Evolutionary conservation across 306 rosid species (phyloP).

Genomic region (Elaeagnus macrophylla): DNA sequence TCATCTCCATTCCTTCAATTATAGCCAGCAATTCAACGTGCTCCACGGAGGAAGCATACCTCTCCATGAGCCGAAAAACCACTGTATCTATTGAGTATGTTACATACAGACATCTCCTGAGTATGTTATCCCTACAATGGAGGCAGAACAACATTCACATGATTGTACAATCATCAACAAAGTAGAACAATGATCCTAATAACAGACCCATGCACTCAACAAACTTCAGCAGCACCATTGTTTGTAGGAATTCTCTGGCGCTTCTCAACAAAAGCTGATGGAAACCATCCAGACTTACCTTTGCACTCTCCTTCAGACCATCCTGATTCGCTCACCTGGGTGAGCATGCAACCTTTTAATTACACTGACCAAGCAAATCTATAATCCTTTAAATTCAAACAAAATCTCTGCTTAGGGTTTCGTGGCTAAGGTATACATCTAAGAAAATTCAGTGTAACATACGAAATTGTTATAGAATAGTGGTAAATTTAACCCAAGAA

Average conservation of each 20-base stretch:
- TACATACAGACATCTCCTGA: too few species aligned
- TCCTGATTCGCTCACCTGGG: constrained; percentile 67
- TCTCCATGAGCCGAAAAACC: too few species aligned
- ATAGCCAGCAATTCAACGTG: too few species aligned
- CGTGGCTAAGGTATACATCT: too few species aligned
- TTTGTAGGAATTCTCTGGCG: constrained; percentile 67
- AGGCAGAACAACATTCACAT: too few species aligned
- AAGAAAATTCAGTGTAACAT: too few species aligned
- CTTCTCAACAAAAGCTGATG: constrained; percentile 72
- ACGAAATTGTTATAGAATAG: too few species aligned
- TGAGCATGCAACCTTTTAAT: constrained; percentile 7
- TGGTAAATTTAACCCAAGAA: too few species aligned
- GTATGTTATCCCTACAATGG: too few species aligned
- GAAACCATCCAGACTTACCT: constrained; percentile 92
- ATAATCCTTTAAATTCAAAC: background rate
- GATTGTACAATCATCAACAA: background rate
- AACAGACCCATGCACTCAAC: constrained; percentile 21
- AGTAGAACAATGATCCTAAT: constrained; percentile 10
- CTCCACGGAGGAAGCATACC: too few species aligned
- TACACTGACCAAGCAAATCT: constrained; percentile 1
- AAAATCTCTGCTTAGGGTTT: background rate
- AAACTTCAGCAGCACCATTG: constrained; percentile 43
- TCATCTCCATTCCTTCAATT: too few species aligned
- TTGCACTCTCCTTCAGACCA: constrained; percentile 99
- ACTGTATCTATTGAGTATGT: too few species aligned